A percentile compares a stretch with the other conserved stretches of the same genome.
phyloP scores from a whole-genome alignment of 257 asterid genomes.

The Coffea canephora region DNA sequence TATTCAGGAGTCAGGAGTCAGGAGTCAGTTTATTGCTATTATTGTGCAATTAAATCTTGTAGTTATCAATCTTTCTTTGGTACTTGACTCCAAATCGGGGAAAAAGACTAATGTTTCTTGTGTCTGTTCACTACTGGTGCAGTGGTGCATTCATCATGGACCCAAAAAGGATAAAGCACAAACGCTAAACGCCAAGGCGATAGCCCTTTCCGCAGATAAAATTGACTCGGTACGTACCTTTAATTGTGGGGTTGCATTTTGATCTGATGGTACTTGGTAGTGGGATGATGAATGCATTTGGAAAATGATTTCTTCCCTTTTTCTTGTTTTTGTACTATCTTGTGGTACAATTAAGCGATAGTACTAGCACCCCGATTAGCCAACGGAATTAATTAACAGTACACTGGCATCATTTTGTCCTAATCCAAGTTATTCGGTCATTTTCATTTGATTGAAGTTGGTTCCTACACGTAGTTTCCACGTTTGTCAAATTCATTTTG shows the following conservation, averaged over 20 bases:
- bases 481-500: not conserved
- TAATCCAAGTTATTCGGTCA: not conserved
- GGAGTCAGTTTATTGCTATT: not conserved
- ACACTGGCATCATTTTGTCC: not conserved
- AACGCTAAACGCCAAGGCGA: constrained; percentile 12
- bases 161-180: constrained; percentile 11
- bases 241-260: not conserved
- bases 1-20: not conserved
- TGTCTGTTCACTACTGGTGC: constrained; percentile 8
- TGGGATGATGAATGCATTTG: constrained; percentile 4
- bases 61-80: not conserved
- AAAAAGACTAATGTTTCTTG: constrained; percentile 3
- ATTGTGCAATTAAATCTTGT: not conserved
- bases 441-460: constrained; percentile 6
- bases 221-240: constrained; percentile 13
- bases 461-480: not conserved
- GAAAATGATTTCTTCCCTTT: constrained; percentile 6
- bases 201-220: constrained; percentile 13
- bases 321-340: not conserved
- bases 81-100: constrained; percentile 10
- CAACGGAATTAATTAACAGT: not conserved
- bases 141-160: constrained; percentile 1
- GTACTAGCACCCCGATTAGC: not conserved
- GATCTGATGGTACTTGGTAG: not conserved
- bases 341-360: not conserved